Evolutionary conservation across 2,329 filamentous ascomycete genomes (phyloP), one percentile per base, ranked within the genome.

Genomic region (Colletotrichum phormii): DNA sequence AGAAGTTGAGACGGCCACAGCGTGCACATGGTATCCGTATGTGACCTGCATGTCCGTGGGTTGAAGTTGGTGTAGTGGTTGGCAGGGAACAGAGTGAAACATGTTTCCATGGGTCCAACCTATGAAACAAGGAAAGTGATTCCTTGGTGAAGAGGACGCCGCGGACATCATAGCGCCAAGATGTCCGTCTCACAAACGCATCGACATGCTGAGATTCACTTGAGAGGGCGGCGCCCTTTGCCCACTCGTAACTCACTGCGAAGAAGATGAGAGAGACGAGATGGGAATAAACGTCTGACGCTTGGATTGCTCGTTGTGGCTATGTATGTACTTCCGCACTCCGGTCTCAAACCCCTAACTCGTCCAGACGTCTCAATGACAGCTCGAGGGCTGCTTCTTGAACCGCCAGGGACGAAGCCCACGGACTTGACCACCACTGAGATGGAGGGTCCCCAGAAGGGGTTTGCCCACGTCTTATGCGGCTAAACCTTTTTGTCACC

Each of bases 71-170:
- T 35, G 46, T 26, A n/a, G 22, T 49, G 18, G 7, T 49, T 18
- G 24, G 31, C 69, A 72, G 13, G 37, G 54, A 64, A 59, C 26
- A 37, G 24, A 55, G 62, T 61, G 70, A 72, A 69, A 72, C 70
- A 72, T 60, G 70, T 60, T 69, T 69, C 53, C 46, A 42, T 69
- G 53, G 59, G 57, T 26, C 46, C 65, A 54, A 55, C 60, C 60
- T 66, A 72, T 70, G 70, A 64, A 72, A 72, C 70, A 11, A 54
- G n/a, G 8, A 33, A 29, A 49, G 18, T 18, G 31, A 53, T 22
- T 35, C 42, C 6, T 26, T 9, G 29, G 22, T 15, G 18, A 11
- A 29, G 18, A 18, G 31, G 37, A 62, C 2, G 13, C 49, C 22
- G 18, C 15, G 60, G 33, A 42, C 60, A 61, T 64, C 60, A 70